These are phyloP conservation scores for Oldenlandia corymbosa DNA, from an alignment of 257 asterid genomes.

Conservation along the genomic window DNA sequence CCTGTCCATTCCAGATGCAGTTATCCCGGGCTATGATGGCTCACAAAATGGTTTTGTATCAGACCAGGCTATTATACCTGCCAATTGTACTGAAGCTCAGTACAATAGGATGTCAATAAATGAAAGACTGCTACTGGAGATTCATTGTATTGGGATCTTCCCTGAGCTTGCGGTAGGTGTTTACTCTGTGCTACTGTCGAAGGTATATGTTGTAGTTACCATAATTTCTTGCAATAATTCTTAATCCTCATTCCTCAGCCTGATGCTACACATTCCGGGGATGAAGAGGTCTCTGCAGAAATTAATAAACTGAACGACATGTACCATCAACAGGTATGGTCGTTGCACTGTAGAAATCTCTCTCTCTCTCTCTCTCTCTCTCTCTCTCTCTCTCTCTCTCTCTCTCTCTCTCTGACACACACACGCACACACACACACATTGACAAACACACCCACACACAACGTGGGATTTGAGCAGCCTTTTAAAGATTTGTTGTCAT, in stretches of 20 bases:
- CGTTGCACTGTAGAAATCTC: slow-evolving; percentile 16
- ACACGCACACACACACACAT: no score
- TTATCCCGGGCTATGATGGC: slow-evolving; percentile 35
- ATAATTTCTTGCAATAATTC: neutral
- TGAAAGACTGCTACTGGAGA: slow-evolving; percentile 71
- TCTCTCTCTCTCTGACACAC: neutral
- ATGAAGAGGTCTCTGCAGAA: slow-evolving; percentile 58
- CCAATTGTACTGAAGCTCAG: slow-evolving; percentile 52
- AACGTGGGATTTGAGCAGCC: neutral
- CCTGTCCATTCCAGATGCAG: slow-evolving; percentile 30
- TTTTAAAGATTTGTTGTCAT: neutral
- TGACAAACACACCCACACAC: no score
- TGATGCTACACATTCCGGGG: slow-evolving; percentile 47
- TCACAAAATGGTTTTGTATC: slow-evolving; percentile 39
- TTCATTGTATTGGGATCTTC: slow-evolving; percentile 73
- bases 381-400: neutral
- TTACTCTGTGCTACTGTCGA: slow-evolving; percentile 6
- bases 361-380: neutral
- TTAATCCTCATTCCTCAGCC: slow-evolving; percentile 20
- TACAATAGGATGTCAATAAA: slow-evolving; percentile 55
- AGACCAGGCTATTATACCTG: slow-evolving; percentile 37
- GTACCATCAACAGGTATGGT: slow-evolving; percentile 65
- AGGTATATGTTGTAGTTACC: neutral
- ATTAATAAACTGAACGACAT: slow-evolving; percentile 50
- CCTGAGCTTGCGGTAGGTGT: slow-evolving; percentile 70